These are phyloP conservation scores for Saksenaea vasiformis DNA, from an alignment of 371 early-diverging fungal species.

Conservation along the genomic window DNA sequence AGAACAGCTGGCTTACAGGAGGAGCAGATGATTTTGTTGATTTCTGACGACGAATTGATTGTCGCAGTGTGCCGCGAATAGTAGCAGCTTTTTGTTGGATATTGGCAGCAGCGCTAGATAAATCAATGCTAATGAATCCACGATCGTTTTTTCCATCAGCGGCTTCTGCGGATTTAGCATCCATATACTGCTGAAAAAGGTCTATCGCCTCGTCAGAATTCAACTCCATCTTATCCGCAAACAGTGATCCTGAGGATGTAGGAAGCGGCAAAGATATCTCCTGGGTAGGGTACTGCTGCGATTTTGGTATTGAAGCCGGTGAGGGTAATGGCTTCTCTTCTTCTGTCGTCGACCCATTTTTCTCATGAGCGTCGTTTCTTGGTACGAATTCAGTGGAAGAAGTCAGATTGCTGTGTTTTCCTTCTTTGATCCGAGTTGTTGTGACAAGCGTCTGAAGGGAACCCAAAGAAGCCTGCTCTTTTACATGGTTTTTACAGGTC, in stretches of 20 bases:
- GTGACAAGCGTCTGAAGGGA: slow-evolving; percentile 6
- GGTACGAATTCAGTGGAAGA: background rate
- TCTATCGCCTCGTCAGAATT: slow-evolving; percentile 28
- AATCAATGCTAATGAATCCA: slow-evolving; percentile 24
- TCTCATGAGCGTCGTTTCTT: slow-evolving; percentile 2
- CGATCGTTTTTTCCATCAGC: slow-evolving; percentile 1
- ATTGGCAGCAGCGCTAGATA: slow-evolving; percentile 8
- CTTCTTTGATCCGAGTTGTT: background rate
- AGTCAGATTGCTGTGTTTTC: background rate
- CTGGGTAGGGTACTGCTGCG: background rate
- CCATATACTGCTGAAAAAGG: slow-evolving; percentile 30
- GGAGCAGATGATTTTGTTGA: slow-evolving; percentile 20
- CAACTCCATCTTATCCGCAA: slow-evolving; percentile 45
- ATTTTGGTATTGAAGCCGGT: background rate
- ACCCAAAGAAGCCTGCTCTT: slow-evolving; percentile 8
- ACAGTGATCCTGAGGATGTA: slow-evolving; percentile 34
- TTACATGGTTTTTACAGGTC: slow-evolving; percentile 6
- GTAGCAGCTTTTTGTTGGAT: slow-evolving; percentile 22
- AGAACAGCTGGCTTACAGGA: slow-evolving; percentile 18
- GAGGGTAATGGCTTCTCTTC: background rate
- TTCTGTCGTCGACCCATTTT: background rate
- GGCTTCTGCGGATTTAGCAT: slow-evolving; percentile 8
- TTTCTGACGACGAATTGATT: slow-evolving; percentile 25
- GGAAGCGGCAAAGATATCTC: slow-evolving; percentile 32
- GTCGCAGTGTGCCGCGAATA: slow-evolving; percentile 20